Base-by-base conservation (phyloP, 1,139 yeast species). In the Yamadazyma epiphylla region DNA sequence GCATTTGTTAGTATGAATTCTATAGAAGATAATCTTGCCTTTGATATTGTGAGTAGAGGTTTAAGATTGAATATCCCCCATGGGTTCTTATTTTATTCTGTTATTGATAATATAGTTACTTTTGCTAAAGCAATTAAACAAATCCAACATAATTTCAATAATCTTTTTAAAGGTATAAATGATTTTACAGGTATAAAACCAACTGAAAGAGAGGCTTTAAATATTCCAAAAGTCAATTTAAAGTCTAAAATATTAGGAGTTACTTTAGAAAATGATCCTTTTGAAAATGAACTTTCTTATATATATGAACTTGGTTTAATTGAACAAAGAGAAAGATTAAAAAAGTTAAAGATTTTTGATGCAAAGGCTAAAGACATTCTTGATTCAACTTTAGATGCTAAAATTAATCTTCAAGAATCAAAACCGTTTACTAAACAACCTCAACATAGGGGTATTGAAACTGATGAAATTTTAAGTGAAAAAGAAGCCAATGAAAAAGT, bases 101-200 rank as follows among this genome's bases (percentile, higher is more conserved):
- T 83, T 22, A 61, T 81, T 32, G 94, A 84, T 42, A 80, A 80
- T 42, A 49, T 77, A 3, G 70, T 81, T 22, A 77, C 85, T 0
- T 58, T 77, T 32, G 68, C 66, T 35, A 84, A 84, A 49, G 71
- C 86, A 0, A 53, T 74, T 12, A 66, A 63, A 33, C 87, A 81
- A 38, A 60, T 83, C 17, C 50, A 52, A 22, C 60, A 60, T 30
- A 80, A 81, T 31, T 78, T 79, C 37, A 43, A 55, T 13, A 56
- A 64, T 28, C 51, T 74, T 22, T 53, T 59, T 8, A 45, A 53
- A 11, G 61, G 68, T 2, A 49, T 66, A 4, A 48, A 54, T 14
- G 71, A 75, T 5, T 60, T 56, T 32, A 55, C 58, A 11, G 46
- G 60, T 21, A 44, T 67, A 3, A 51, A 51, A 41, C 74, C 71